Base-by-base conservation (phyloP, 2,329 filamentous ascomycete genomes). In the Ophiostoma himal-ulmi region DNA sequence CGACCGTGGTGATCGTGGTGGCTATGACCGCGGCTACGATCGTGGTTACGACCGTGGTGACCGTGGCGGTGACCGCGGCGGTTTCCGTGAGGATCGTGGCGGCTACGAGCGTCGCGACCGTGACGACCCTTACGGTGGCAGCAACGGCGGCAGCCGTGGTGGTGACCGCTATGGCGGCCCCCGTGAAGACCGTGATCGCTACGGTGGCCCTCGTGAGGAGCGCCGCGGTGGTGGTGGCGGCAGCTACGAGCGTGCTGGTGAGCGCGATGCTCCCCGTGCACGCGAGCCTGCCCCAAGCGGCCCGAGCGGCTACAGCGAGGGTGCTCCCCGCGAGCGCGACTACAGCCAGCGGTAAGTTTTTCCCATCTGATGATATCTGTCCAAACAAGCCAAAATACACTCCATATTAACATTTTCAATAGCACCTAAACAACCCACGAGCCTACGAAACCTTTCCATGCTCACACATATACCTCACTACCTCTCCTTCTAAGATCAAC, bases 71-170 rank as follows among this genome's bases (percentile, higher is more conserved):
- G 66, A 71, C 11, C 68, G 70, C 30, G 70, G 70, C 17, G 71
- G 74, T 44, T 73, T 73, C 70, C 71, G 74, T 57, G 73, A 74
- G 52, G 80, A 82, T 26, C 80, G 81, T 71, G 76, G 81, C 70
- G 77, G 81, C 70, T 82, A 83, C 70, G 82, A 88, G 62, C 85
- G 86, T 73, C 82, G 85, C 70, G 83, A 84, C 72, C 80, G 81
- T 52, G 76, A 84, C 71, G 83, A 83, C 6, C 76, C 71, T 14
- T 73, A 74, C 67, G 48, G 68, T 34, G 71, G 66, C 66, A 70
- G 72, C 72, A 71, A 77, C 69, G 81, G 79, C 39, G 81, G 82
- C 67, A 79, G 83, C 66, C 80, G 82, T 30, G 70, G 68, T 39
- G 80, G 81, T 71, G 80, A 83, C 52, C 81, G 82, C 72, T 82